Conservation (phyloP, 129 eudicot genomes). For the Ambrosia artemisiifolia region DNA sequence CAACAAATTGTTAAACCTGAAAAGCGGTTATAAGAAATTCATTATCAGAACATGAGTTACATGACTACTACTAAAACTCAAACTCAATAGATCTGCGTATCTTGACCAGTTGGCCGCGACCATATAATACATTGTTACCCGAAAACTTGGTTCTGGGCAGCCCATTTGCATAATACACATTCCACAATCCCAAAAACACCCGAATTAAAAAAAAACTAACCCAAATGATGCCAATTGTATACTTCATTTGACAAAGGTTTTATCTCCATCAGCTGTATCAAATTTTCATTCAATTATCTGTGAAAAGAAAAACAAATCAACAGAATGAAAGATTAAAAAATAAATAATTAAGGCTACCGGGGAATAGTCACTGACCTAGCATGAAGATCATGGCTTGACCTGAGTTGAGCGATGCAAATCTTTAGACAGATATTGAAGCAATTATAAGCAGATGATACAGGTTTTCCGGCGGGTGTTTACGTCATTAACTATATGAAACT, state of each 20-base stretch:
- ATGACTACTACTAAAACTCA: conserved; percentile 6
- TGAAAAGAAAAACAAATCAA: background rate
- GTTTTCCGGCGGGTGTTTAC: background rate
- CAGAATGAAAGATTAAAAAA: background rate
- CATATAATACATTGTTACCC: conserved; percentile 7
- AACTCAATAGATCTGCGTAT: background rate
- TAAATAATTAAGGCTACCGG: conserved; percentile 4
- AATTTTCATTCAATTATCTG: conserved; percentile 4
- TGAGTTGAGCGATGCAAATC: conserved; percentile 2
- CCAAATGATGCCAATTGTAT: background rate
- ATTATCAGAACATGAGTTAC: background rate
- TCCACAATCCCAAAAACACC: conserved; percentile 17
- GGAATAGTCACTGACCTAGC: conserved; percentile 23
- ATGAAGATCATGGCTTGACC: conserved; percentile 9
- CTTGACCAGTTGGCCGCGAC: background rate
- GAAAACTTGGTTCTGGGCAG: conserved; percentile 4
- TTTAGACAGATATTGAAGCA: conserved; percentile 3
- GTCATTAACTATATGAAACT: conserved; percentile 35
- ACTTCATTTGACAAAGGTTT: background rate
- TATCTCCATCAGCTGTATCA: background rate
- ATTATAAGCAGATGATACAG: background rate
- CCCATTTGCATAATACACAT: background rate
- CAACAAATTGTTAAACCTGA: conserved; percentile 12
- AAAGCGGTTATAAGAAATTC: conserved; percentile 4
- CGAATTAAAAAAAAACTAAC: background rate